Conservation (phyloP, 2,329 filamentous ascomycete species). For the Sphaerostilbella broomeana region DNA sequence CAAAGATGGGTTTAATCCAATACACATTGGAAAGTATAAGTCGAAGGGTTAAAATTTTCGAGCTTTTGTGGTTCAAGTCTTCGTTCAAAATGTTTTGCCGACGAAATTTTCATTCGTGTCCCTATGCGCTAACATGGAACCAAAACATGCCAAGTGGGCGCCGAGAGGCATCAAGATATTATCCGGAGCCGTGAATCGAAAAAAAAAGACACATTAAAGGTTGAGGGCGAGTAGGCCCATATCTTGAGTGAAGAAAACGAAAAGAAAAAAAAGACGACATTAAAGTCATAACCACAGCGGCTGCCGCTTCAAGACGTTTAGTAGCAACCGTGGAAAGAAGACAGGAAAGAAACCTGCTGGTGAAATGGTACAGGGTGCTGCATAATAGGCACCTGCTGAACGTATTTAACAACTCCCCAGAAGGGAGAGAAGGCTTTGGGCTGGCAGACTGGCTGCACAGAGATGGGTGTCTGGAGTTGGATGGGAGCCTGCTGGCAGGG, state of each 20-base stretch:
- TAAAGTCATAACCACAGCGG: slow-evolving; percentile 1
- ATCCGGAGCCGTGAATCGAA: no score
- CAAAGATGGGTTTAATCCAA: slow-evolving; percentile 14
- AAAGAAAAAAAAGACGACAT: not conserved
- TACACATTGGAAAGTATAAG: slow-evolving; percentile 6
- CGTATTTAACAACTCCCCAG: slow-evolving; percentile 49
- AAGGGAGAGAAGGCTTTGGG: slow-evolving; percentile 44
- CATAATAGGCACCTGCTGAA: slow-evolving; percentile 41
- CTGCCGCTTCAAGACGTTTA: slow-evolving; percentile 14
- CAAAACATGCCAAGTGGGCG: slow-evolving; percentile 2
- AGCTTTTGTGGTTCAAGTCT: slow-evolving; percentile 2
- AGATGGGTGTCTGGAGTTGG: slow-evolving; percentile 29
- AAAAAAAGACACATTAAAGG: no score
- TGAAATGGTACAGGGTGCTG: slow-evolving; percentile 47
- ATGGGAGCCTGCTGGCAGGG: slow-evolving; percentile 26
- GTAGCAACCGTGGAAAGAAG: slow-evolving; percentile 47
- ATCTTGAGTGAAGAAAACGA: slow-evolving; percentile 5
- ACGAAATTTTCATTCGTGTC: not conserved
- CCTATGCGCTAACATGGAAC: slow-evolving; percentile 2
- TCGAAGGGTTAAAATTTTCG: slow-evolving; percentile 1
- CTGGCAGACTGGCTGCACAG: slow-evolving; percentile 31
- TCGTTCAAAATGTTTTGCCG: slow-evolving; percentile 1
- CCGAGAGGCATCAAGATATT: no score
- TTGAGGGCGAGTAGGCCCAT: no score
- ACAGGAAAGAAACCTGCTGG: slow-evolving; percentile 46